Evolutionary conservation across 148 eudicot genomes (phyloP).

Genomic region (Gaultheria prostrata): DNA sequence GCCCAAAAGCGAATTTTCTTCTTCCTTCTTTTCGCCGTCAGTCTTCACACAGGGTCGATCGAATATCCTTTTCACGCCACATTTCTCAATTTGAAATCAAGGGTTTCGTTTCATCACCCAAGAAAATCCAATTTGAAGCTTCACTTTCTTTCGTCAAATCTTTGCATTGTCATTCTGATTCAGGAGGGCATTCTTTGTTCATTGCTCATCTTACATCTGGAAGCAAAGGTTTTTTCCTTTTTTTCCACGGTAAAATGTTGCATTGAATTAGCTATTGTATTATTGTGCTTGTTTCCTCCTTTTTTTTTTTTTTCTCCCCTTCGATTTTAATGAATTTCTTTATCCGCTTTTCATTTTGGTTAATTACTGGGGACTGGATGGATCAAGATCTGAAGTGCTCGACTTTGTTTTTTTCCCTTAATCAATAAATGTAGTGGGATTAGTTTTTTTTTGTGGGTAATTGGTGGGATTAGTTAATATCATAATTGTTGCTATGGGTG

Average conservation of each 20-base stretch:
- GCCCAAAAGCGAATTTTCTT: neutral
- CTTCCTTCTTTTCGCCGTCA: neutral
- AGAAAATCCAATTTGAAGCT: neutral
- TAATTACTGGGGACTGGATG: neutral
- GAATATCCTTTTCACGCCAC: constrained; percentile 3
- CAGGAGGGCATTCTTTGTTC: neutral
- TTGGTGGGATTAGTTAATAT: neutral
- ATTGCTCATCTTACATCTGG: neutral
- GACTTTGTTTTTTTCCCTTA: neutral
- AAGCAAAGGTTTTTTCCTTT: neutral
- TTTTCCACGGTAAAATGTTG: neutral
- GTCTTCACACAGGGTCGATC: neutral
- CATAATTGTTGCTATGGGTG: neutral
- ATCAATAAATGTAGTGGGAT: neutral
- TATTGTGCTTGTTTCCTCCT: neutral
- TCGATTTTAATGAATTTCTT: neutral
- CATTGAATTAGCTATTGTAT: neutral
- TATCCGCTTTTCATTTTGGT: neutral
- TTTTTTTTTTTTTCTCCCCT: neutral
- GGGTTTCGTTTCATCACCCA: no score
- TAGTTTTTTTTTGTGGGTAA: no score
- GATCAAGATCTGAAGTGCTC: constrained; percentile 4
- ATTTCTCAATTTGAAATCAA: neutral
- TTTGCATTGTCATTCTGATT: neutral
- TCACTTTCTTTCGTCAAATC: neutral